A percentile compares a stretch with the other conserved stretches of the same genome.
phyloP scores from a whole-genome alignment of 768 basidiomycete genomes.

The Serendipita indica region DNA sequence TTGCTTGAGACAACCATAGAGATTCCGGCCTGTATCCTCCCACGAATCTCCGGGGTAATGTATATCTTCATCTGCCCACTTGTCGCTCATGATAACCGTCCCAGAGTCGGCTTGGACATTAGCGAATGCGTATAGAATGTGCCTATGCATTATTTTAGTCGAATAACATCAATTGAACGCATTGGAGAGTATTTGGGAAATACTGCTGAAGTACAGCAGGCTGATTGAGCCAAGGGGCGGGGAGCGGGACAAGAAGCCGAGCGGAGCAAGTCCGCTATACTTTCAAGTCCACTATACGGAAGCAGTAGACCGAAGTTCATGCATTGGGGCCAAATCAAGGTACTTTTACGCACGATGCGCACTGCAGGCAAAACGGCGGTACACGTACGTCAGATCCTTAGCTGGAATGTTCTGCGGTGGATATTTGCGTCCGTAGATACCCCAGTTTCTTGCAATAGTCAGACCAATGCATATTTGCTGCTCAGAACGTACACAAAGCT shows the following conservation, averaged over 20 bases:
- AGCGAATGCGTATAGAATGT: constrained; percentile 87
- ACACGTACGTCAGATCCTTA: constrained; percentile 66
- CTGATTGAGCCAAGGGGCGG: constrained; percentile 16
- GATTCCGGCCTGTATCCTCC: constrained; percentile 79
- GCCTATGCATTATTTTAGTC: too few species aligned
- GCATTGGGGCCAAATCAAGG: constrained; percentile 10
- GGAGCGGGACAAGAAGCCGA: too few species aligned
- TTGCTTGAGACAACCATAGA: constrained; percentile 92
- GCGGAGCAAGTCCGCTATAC: too few species aligned
- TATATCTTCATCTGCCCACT: constrained; percentile 94
- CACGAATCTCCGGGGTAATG: constrained; percentile 92
- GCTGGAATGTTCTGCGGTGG: constrained; percentile 73
- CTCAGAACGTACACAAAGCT: constrained; percentile 2
- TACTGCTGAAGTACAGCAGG: constrained; percentile 10
- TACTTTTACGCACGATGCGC: background rate
- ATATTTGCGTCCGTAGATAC: constrained; percentile 88
- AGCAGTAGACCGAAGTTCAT: background rate
- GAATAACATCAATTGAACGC: constrained; percentile 3
- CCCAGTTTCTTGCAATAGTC: constrained; percentile 31
- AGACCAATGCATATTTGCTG: constrained; percentile 3
- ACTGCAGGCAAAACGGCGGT: constrained; percentile 1
- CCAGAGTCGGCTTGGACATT: constrained; percentile 73
- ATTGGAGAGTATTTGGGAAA: too few species aligned
- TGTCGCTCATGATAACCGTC: constrained; percentile 75
- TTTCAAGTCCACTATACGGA: too few species aligned